These are phyloP conservation scores for Fusarium sp. DNA, from an alignment of 2,329 filamentous ascomycete species.

Conservation along the genomic window DNA sequence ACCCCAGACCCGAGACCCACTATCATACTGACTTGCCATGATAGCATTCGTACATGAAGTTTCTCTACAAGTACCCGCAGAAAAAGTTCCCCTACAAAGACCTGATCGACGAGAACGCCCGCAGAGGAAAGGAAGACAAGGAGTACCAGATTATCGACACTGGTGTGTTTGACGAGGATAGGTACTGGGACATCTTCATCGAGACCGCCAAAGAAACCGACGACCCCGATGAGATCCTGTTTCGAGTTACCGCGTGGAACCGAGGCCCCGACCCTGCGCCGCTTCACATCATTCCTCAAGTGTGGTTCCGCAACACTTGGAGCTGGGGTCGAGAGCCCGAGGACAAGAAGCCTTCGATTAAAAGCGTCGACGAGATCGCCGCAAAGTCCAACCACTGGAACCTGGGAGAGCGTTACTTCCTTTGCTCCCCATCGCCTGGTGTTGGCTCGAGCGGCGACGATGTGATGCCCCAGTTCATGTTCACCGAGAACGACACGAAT, in stretches of 20 bases:
- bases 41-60: constrained; percentile 99
- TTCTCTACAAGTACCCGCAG: constrained; percentile 97
- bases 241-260: constrained; percentile 97
- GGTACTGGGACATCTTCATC: constrained; percentile 97
- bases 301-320: constrained; percentile 99
- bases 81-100: constrained; percentile 92
- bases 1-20: not conserved
- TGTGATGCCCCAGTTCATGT: constrained; percentile 85
- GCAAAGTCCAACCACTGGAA: constrained; percentile 83
- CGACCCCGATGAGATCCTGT: constrained; percentile 90
- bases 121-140: constrained; percentile 78
- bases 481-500: constrained; percentile 97
- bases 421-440: constrained; percentile 90
- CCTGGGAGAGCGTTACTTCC: constrained; percentile 84
- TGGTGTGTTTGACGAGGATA: constrained; percentile 85
- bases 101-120: constrained; percentile 85
- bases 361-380: constrained; percentile 72
- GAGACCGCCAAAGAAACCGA: constrained; percentile 96
- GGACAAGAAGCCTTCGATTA: constrained; percentile 84
- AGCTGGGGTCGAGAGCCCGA: constrained; percentile 85
- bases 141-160: constrained; percentile 96
- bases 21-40: constrained; percentile 26
- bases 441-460: constrained; percentile 83
- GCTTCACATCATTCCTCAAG: constrained; percentile 91
- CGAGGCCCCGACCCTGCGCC: constrained; percentile 90